Evolutionary conservation across 352 stramenopile species (phyloP).

Genomic region (Globisporangium cystogenes): DNA sequence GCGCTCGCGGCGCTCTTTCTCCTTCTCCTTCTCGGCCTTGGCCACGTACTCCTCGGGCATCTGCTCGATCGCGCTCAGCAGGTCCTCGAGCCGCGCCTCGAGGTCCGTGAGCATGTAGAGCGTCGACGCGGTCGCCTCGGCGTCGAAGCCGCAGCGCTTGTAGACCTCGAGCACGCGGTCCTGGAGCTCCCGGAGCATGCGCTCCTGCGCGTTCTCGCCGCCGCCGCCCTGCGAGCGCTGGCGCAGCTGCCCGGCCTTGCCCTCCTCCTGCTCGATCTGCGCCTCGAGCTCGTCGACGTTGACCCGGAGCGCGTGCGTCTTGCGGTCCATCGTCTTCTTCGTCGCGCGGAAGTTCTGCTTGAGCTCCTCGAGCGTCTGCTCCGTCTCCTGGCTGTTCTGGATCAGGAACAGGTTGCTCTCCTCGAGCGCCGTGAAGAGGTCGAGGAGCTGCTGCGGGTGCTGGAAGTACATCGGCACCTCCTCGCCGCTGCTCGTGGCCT

Average conservation of each 20-base stretch:
- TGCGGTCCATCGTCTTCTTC: conserved; percentile 86
- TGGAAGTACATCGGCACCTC: conserved; percentile 96
- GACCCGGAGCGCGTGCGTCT: conserved; percentile 75
- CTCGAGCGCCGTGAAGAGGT: conserved; percentile 92
- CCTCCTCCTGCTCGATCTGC: conserved; percentile 85
- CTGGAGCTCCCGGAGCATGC: conserved; percentile 87
- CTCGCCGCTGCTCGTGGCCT: conserved; percentile 75
- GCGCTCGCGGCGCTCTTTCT: conserved; percentile 90
- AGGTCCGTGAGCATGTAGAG: conserved; percentile 93
- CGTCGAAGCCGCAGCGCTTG: conserved; percentile 91
- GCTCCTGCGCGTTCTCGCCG: conserved; percentile 85
- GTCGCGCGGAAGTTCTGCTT: conserved; percentile 91
- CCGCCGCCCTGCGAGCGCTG: conserved; percentile 60
- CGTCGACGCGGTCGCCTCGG: conserved; percentile 87
- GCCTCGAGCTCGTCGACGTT: conserved; percentile 90
- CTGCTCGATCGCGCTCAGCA: conserved; percentile 88
- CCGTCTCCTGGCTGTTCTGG: conserved; percentile 94
- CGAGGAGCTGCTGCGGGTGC: conserved; percentile 89
- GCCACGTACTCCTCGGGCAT: conserved; percentile 93
- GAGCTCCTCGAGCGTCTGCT: conserved; percentile 93
- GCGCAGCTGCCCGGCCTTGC: conserved; percentile 71
- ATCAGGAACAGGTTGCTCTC: conserved; percentile 96
- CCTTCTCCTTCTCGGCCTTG: conserved; percentile 93
- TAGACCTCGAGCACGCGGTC: conserved; percentile 89
- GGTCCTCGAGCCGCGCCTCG: conserved; percentile 87